These are phyloP conservation scores for Prunus padus DNA, from an alignment of 306 rosid species.

Conservation along the genomic window DNA sequence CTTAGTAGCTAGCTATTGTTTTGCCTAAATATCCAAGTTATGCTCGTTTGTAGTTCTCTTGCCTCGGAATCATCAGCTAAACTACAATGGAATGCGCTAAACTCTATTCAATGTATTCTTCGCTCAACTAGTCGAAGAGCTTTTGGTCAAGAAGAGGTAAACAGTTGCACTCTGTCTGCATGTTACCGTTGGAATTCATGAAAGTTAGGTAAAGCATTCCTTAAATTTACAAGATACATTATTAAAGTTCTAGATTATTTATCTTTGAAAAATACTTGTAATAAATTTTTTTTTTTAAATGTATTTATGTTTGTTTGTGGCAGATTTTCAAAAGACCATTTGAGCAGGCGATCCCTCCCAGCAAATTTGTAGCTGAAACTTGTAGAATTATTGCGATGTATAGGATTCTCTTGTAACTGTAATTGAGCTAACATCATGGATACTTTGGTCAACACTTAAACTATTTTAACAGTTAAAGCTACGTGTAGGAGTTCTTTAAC, in stretches of 20 bases:
- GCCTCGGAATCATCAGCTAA: slow-evolving; percentile 44
- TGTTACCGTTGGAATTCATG: not conserved
- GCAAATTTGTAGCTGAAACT: too few relatives aligned
- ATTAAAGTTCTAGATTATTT: too few relatives aligned
- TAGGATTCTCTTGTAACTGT: too few relatives aligned
- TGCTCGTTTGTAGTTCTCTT: slow-evolving; percentile 53
- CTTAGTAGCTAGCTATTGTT: not conserved
- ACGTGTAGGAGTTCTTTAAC: too few relatives aligned
- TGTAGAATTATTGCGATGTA: too few relatives aligned
- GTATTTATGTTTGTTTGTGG: not conserved
- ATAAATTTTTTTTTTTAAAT: not conserved
- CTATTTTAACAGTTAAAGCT: too few relatives aligned
- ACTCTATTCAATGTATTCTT: slow-evolving; percentile 14
- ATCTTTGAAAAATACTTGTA: not conserved
- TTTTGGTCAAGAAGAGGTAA: slow-evolving; percentile 36
- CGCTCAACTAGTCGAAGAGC: slow-evolving; percentile 10
- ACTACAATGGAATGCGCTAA: slow-evolving; percentile 8
- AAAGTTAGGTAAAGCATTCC: not conserved
- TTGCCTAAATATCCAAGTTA: not conserved
- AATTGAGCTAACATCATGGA: too few relatives aligned
- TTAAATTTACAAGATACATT: too few relatives aligned
- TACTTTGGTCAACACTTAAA: too few relatives aligned
- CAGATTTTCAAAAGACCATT: slow-evolving; percentile 24
- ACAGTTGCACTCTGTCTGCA: slow-evolving; percentile 1
- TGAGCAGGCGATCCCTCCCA: too few relatives aligned